Conservation (phyloP, 306 rosid species). For the Quercus rubra region DNA sequence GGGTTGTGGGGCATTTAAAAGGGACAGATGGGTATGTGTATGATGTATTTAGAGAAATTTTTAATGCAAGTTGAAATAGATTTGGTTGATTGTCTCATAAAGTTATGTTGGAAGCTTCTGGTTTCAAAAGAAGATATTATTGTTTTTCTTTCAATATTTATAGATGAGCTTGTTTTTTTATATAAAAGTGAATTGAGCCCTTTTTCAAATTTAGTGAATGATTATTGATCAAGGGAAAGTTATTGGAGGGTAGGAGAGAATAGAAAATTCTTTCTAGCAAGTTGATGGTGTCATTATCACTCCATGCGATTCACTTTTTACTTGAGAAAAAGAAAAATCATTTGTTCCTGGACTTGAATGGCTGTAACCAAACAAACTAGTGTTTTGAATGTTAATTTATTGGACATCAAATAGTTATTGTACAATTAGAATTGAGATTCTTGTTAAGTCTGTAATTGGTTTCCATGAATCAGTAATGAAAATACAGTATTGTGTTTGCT, state of each 20-base stretch:
- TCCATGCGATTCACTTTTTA: slow-evolving; percentile 4
- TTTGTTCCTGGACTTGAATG: not conserved
- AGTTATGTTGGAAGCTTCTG: slow-evolving; percentile 54
- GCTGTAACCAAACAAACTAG: not conserved
- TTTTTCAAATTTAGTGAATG: slow-evolving; percentile 24
- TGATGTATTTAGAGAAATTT: slow-evolving; percentile 49
- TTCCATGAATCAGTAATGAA: not conserved
- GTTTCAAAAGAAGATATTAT: slow-evolving; percentile 17
- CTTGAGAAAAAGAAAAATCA: not conserved
- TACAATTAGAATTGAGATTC: too few relatives aligned
- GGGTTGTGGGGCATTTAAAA: slow-evolving; percentile 57
- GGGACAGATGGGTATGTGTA: slow-evolving; percentile 31
- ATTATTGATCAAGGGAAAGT: slow-evolving; percentile 18
- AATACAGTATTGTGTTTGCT: too few relatives aligned
- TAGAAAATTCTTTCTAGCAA: not conserved
- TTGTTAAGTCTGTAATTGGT: slow-evolving; percentile 47
- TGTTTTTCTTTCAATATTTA: not conserved
- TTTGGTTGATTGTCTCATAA: slow-evolving; percentile 46
- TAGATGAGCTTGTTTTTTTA: slow-evolving; percentile 15
- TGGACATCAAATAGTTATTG: too few relatives aligned
- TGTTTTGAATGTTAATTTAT: not conserved
- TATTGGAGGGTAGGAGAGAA: slow-evolving; percentile 22
- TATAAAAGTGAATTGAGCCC: slow-evolving; percentile 28
- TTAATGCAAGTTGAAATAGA: slow-evolving; percentile 53
- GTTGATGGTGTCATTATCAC: slow-evolving; percentile 19